These are phyloP conservation scores for Cucumis cinereus DNA, from an alignment of 306 rosid genomes.

Conservation along the genomic window DNA sequence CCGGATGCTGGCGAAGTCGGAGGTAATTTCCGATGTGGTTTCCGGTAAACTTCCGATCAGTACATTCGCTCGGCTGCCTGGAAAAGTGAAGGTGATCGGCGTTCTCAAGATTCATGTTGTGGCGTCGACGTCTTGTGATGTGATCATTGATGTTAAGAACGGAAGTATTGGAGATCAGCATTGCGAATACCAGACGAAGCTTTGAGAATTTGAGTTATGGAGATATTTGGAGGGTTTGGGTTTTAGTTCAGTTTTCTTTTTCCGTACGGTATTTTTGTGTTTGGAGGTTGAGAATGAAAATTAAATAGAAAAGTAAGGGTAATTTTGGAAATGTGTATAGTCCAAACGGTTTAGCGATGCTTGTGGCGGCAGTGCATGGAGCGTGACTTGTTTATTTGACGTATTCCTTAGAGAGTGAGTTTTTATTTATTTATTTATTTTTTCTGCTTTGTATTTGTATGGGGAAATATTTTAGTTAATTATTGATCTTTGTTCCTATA, in stretches of 20 bases:
- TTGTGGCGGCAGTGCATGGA: no score
- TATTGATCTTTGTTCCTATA: no score
- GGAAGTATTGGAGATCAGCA: not conserved
- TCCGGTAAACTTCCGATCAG: slow-evolving; percentile 30
- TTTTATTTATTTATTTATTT: no score
- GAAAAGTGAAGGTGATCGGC: slow-evolving; percentile 18
- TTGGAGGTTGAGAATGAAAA: no score
- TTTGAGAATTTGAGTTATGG: slow-evolving; percentile 3
- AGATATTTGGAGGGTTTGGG: not conserved
- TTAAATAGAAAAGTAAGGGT: no score
- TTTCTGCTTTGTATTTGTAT: no score
- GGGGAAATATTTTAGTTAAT: no score
- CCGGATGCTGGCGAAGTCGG: slow-evolving; percentile 19
- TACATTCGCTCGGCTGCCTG: slow-evolving; percentile 14
- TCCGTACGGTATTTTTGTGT: no score
- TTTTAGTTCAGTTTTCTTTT: not conserved
- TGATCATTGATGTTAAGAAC: slow-evolving; percentile 8
- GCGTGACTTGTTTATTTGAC: no score
- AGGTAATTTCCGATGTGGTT: slow-evolving; percentile 18
- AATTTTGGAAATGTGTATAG: no score
- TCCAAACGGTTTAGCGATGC: no score
- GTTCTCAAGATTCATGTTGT: slow-evolving; percentile 25
- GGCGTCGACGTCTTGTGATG: slow-evolving; percentile 37
- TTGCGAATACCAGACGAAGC: slow-evolving; percentile 25
- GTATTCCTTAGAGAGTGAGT: no score